Evolutionary conservation across 768 basidiomycete genomes (phyloP).

Genomic region (Boletus barrowsii): DNA sequence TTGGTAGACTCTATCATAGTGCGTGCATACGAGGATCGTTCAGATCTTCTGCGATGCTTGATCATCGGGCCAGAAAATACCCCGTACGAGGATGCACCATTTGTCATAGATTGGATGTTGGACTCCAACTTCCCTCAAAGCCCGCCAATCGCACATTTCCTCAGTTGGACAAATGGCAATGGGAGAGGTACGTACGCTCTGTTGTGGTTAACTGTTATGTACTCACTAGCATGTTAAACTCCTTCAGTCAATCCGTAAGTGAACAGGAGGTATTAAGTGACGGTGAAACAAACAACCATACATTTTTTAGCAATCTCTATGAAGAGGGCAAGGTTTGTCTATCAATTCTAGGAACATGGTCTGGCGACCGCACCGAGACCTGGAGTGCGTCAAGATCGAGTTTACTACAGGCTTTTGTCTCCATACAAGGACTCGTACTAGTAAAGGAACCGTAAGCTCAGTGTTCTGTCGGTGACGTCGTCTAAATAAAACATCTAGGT

Average conservation of each 20-base stretch:
- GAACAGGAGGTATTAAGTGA: neutral
- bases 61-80: conserved; percentile 94
- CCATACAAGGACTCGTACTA: conserved; percentile 90
- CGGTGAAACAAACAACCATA: neutral
- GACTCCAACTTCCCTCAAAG: conserved; percentile 80
- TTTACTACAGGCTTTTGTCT: conserved; percentile 87
- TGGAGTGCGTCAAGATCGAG: conserved; percentile 87
- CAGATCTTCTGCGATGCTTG: conserved; percentile 80
- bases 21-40: conserved; percentile 85
- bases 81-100: conserved; percentile 93
- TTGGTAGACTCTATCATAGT: conserved; percentile 78
- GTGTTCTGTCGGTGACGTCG: neutral
- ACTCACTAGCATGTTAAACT: neutral
- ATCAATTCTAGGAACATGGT: conserved; percentile 90
- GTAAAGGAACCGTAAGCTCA: conserved; percentile 84
- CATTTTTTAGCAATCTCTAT: conserved; percentile 68
- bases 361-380: conserved; percentile 81
- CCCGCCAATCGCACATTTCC: conserved; percentile 86
- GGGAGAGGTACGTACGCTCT: conserved; percentile 49
- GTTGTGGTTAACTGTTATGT: neutral
- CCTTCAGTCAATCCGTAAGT: conserved; percentile 69
- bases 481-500: conserved; percentile 40
- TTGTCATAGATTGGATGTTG: conserved; percentile 92
- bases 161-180: conserved; percentile 93
- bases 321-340: conserved; percentile 95